Conservation (phyloP, 495 filamentous ascomycete genomes). For the Annulohypoxylon bovei region DNA sequence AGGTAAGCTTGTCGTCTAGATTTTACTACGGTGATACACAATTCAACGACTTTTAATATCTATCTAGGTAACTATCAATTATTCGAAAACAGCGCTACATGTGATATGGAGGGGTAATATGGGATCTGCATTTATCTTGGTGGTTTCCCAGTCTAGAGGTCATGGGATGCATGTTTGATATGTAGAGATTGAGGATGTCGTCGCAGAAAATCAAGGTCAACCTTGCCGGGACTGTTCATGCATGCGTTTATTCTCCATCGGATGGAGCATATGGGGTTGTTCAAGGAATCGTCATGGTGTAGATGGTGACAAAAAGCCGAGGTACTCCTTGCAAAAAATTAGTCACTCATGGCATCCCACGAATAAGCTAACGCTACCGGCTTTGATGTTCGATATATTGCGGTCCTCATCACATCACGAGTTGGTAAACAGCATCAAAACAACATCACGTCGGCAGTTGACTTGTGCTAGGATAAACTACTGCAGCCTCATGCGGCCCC, state of each 20-base stretch:
- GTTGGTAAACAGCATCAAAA: background rate
- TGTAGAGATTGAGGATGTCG: background rate
- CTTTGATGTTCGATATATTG: background rate
- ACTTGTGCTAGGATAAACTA: background rate
- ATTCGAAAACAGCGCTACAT: background rate
- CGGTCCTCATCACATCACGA: background rate
- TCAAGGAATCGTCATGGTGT: background rate
- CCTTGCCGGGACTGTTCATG: background rate
- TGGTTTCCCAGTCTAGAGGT: background rate
- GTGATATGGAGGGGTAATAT: conserved; percentile 1
- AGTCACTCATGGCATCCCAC: background rate
- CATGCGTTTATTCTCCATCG: background rate
- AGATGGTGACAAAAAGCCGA: background rate
- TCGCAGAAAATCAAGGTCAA: conserved; percentile 4
- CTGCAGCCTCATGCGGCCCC: conserved; percentile 31
- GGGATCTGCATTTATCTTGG: background rate
- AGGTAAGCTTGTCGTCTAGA: background rate
- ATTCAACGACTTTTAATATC: background rate
- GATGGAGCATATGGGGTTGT: background rate
- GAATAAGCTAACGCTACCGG: background rate
- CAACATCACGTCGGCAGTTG: conserved; percentile 22
- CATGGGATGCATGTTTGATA: background rate
- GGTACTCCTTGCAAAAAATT: background rate
- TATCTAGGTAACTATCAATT: background rate
- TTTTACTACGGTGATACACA: background rate